Evolutionary conservation across 2,329 filamentous ascomycete genomes (phyloP).

Genomic region (Botrytis porri): DNA sequence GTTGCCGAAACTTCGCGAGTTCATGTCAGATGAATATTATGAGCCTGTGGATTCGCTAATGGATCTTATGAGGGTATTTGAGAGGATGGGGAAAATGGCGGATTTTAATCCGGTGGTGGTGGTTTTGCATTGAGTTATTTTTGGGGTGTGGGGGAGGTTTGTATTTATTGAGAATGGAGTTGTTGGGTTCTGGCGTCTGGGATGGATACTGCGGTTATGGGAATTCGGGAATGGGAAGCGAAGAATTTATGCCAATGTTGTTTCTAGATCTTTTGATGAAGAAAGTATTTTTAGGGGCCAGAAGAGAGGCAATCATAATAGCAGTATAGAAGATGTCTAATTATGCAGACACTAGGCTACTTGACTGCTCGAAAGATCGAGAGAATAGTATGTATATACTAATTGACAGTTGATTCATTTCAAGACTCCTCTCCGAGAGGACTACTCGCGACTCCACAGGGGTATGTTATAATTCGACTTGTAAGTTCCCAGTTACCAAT

Average conservation of each 20-base stretch:
- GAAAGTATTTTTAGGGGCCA: not conserved
- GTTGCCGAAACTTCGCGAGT: not conserved
- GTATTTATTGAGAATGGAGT: not conserved
- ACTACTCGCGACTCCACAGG: not conserved
- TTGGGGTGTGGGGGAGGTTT: not conserved
- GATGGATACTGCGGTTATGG: not conserved
- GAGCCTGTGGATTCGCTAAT: not conserved
- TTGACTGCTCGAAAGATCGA: not conserved
- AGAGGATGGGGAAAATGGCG: not conserved
- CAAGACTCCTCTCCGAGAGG: not conserved
- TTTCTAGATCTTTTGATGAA: not conserved
- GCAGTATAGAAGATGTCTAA: not conserved
- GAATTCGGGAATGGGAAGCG: too few species aligned
- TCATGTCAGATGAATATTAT: not conserved
- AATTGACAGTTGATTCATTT: not conserved
- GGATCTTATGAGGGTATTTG: not conserved
- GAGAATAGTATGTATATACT: accelerated
- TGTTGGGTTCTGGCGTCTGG: not conserved
- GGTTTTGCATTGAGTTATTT: not conserved
- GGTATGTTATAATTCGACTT: not conserved
- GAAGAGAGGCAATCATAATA: too few species aligned
- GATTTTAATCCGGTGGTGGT: not conserved
- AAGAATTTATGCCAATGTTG: not conserved
- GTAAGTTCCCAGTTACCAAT: not conserved
- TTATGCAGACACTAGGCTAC: not conserved